These are phyloP conservation scores for Apiospora pterosperma DNA, from an alignment of 2,329 filamentous ascomycete genomes.

Conservation along the genomic window DNA sequence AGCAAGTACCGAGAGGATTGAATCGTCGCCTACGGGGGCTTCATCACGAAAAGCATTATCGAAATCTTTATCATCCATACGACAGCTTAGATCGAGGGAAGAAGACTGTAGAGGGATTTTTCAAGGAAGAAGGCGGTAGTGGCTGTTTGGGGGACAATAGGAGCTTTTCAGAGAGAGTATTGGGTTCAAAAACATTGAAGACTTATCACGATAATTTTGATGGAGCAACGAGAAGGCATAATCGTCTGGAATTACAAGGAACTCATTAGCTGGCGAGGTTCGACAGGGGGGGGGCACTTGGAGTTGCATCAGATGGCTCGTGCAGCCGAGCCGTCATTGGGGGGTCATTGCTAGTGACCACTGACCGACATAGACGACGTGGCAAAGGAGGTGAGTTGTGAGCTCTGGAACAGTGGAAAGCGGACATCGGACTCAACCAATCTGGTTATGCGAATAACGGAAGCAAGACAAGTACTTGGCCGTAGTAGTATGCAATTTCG, in stretches of 20 bases:
- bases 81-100: constrained; percentile 14
- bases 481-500: not conserved
- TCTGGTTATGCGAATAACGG: not conserved
- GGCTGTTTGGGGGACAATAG: not conserved
- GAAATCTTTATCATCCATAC: constrained; percentile 31
- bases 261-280: not conserved
- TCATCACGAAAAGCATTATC: constrained; percentile 31
- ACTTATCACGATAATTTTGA: constrained; percentile 3
- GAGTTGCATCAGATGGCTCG: not conserved
- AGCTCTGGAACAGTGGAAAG: not conserved
- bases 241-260: not conserved
- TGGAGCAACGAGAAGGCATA: constrained; percentile 1
- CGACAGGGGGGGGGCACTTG: too few species aligned
- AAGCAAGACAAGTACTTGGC: not conserved
- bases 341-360: too few species aligned
- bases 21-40: constrained; percentile 29
- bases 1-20: constrained; percentile 26
- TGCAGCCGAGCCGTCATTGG: not conserved
- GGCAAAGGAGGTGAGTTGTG: not conserved
- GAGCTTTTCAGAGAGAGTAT: too few species aligned
- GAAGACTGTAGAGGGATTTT: not conserved
- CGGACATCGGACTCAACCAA: not conserved
- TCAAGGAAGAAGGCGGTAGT: not conserved
- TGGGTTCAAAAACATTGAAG: not conserved
- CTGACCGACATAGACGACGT: too few species aligned